Conservation (phyloP, 257 asterid genomes). For the Salvia miltiorrhiza region DNA sequence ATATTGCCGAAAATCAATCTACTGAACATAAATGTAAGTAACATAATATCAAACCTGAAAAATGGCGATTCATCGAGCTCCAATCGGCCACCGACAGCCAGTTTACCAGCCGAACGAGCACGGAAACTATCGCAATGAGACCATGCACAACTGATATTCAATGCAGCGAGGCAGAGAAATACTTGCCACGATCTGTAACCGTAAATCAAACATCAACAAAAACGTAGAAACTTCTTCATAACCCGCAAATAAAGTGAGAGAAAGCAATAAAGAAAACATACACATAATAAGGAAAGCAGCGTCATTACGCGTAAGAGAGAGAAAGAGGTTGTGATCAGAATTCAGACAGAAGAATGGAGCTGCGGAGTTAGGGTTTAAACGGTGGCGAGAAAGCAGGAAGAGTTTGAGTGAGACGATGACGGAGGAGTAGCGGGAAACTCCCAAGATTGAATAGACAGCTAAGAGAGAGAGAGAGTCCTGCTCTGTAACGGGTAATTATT, state of each 20-base stretch:
- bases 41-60: neutral
- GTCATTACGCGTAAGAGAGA: conserved; percentile 15
- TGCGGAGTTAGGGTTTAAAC: conserved; percentile 32
- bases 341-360: conserved; percentile 11
- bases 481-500: neutral
- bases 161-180: neutral
- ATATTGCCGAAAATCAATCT: conserved; percentile 17
- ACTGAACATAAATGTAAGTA: neutral
- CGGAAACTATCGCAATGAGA: neutral
- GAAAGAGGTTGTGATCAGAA: neutral
- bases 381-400: conserved; percentile 19
- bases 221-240: neutral
- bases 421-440: conserved; percentile 45
- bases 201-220: conserved; percentile 19
- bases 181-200: conserved; percentile 13
- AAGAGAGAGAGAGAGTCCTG: conserved; percentile 17
- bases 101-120: neutral
- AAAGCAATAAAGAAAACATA: neutral
- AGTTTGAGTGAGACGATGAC: conserved; percentile 19
- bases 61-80: conserved; percentile 19
- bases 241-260: neutral
- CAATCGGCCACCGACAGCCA: conserved; percentile 22
- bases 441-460: conserved; percentile 34
- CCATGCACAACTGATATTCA: neutral
- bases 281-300: neutral